Percentiles rank a stretch among this genome's conserved stretches.
These are phyloP conservation scores for Gossypium thurberi DNA, from an alignment of 345 rosid genomes.

Conservation along the genomic window DNA sequence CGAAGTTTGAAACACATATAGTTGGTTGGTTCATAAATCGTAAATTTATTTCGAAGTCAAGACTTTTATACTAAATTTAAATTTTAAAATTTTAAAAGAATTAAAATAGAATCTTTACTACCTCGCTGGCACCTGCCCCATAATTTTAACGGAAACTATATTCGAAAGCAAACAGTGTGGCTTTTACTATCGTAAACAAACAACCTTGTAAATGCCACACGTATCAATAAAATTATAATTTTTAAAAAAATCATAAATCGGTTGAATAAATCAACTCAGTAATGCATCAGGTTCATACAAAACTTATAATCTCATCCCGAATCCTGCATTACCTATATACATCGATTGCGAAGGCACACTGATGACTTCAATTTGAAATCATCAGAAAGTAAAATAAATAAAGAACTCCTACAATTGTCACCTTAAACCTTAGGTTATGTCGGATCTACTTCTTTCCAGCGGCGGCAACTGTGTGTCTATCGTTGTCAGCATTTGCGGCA, in stretches of 20 bases:
- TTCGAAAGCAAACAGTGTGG: not conserved
- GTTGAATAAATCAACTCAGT: not conserved
- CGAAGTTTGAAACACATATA: too few relatives aligned
- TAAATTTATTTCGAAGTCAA: too few relatives aligned
- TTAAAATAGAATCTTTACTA: too few relatives aligned
- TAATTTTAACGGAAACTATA: not conserved
- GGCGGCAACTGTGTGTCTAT: conserved; percentile 42
- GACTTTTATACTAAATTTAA: too few relatives aligned
- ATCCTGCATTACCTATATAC: conserved; percentile 11
- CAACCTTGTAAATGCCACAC: not conserved
- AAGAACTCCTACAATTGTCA: conserved; percentile 20
- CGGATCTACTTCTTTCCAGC: conserved; percentile 55
- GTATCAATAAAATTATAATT: not conserved
- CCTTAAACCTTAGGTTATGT: conserved; percentile 48
- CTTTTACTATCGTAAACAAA: not conserved
- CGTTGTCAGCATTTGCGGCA: conserved; percentile 85
- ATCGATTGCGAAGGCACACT: not conserved
- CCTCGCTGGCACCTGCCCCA: not conserved
- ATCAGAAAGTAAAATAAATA: conserved; percentile 2
- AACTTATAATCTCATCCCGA: conserved; percentile 3
- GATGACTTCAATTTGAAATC: conserved; percentile 10
- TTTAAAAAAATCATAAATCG: not conserved
- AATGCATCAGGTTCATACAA: not conserved
- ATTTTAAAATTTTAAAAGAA: too few relatives aligned
- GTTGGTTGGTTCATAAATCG: too few relatives aligned